A percentile compares a stretch with the other conserved stretches of the same genome.
phyloP scores from a whole-genome alignment of 768 basidiomycete genomes.

The Wakefieldia striispora region DNA sequence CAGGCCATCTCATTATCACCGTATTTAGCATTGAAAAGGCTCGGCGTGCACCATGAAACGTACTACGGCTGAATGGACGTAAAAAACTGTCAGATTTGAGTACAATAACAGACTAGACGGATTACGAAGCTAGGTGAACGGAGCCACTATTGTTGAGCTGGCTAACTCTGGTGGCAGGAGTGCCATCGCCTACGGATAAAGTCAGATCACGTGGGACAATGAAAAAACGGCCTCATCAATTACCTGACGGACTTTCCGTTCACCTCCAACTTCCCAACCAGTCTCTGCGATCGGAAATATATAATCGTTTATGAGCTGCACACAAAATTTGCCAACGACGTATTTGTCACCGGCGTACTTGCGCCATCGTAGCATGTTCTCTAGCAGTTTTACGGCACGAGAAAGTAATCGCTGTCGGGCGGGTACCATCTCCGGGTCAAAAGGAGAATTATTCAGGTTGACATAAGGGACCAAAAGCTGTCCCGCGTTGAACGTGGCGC shows the following conservation, averaged over 20 bases:
- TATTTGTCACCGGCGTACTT: slow-evolving; percentile 64
- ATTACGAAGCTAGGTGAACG: slow-evolving; percentile 11
- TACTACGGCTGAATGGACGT: slow-evolving; percentile 1
- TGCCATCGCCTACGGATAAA: slow-evolving; percentile 19
- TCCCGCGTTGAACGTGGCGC: slow-evolving; percentile 52
- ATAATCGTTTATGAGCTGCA: slow-evolving; percentile 53
- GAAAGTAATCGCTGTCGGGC: slow-evolving; percentile 70
- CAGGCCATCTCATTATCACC: slow-evolving; percentile 38
- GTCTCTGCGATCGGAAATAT: slow-evolving; percentile 65
- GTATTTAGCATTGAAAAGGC: slow-evolving; percentile 16
- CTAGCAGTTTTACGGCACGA: slow-evolving; percentile 67
- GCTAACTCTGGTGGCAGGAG: slow-evolving; percentile 27
- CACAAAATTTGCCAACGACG: slow-evolving; percentile 53
- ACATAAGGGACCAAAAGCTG: slow-evolving; percentile 49
- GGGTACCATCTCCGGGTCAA: slow-evolving; percentile 74
- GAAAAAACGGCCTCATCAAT: slow-evolving; percentile 12
- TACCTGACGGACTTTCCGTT: slow-evolving; percentile 62
- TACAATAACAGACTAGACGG: slow-evolving; percentile 11
- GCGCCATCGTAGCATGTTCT: slow-evolving; percentile 74
- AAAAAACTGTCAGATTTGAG: background rate
- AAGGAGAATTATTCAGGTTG: slow-evolving; percentile 43
- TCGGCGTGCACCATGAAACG: slow-evolving; percentile 16
- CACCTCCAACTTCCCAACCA: slow-evolving; percentile 88
- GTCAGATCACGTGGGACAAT: slow-evolving; percentile 5
- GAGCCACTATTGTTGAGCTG: slow-evolving; percentile 16